Evolutionary conservation across 345 rosid genomes (phyloP).

Genomic region (Angophora floribunda): DNA sequence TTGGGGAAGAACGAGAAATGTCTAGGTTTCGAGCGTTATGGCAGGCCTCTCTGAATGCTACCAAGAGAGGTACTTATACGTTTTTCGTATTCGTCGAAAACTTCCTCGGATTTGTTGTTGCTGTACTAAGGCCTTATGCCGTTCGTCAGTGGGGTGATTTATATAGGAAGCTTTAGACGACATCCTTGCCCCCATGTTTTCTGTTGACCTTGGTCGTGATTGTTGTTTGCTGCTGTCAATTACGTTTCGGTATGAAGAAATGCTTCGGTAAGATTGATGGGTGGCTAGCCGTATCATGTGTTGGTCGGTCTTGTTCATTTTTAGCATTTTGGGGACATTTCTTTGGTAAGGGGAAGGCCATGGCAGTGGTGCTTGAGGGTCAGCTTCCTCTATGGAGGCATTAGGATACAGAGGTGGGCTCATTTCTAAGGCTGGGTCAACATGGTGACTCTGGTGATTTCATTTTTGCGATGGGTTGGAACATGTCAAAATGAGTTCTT

Average conservation of each 20-base stretch:
- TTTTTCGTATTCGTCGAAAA: not conserved
- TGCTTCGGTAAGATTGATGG: not conserved
- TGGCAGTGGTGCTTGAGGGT: not conserved
- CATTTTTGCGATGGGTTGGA: not conserved
- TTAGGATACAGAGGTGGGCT: not conserved
- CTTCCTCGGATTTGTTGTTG: not conserved
- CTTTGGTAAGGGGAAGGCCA: not conserved
- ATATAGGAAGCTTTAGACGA: not conserved
- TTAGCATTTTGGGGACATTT: not conserved
- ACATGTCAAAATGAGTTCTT: not conserved
- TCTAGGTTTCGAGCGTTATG: conserved; percentile 60
- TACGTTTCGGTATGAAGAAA: not conserved
- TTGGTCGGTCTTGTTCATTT: not conserved
- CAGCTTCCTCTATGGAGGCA: not conserved
- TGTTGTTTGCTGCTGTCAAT: not conserved
- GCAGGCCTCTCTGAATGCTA: conserved; percentile 79
- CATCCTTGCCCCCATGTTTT: not conserved
- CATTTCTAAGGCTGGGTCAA: not conserved
- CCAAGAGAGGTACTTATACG: conserved; percentile 52
- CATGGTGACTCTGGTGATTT: not conserved
- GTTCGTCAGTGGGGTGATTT: not conserved
- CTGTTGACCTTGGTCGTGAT: not conserved
- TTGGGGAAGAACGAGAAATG: conserved; percentile 22
- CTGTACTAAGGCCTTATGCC: not conserved
- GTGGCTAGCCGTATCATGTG: not conserved